Evolutionary conservation across 1,284 basidiomycete genomes (phyloP), one percentile per base, ranked within the genome.

Genomic region (Cystobasidium pallidum): DNA sequence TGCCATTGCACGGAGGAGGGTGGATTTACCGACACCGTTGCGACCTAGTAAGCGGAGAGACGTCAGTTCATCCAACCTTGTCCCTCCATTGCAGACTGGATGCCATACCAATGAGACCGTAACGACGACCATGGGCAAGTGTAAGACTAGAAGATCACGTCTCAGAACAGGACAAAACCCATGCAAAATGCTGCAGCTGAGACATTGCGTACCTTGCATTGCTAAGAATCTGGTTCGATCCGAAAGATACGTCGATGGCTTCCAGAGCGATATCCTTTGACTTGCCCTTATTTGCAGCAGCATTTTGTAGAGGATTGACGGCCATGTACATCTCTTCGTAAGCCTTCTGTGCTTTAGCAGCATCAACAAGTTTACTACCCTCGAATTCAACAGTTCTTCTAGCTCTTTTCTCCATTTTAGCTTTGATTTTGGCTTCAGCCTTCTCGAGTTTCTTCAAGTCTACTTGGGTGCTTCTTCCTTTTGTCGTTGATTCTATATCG

Each of bases 371-470:
- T 82, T 96, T 98, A 26, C 91, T 94, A 19, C 94, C 94, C 81
- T 98, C 94, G 82, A 97, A 99, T 49, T 97, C 84, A 82, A 93
- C 91, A 75, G 68, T 73, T 72, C 64, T 72, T 76, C 91, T 84
- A 73, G 88, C 87, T 55, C 94, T 88, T 83, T 99, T 99, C 82
- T 97, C 94, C 76, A 97, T 93, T 83, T 99, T 99, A 49, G 94
- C 94, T 87, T 89, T 89, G 74, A 99, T 88, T 82, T 99, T 99
- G 2, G 94, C 92, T 82, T 99, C 96, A 77, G 96, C 94, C 82
- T 98, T 98, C 81, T 97, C 96, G 19, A 99, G 87, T 80, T 97
- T 98, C 83, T 92, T 94, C 75, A 99, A 87, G 83, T 99, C 96
- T 70, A 99, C 96, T 58, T 92, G 89, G 57, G 94, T 94, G 36